Evolutionary conservation across 1,284 basidiomycete species (phyloP).

Genomic region (Apiotrichum sp.): DNA sequence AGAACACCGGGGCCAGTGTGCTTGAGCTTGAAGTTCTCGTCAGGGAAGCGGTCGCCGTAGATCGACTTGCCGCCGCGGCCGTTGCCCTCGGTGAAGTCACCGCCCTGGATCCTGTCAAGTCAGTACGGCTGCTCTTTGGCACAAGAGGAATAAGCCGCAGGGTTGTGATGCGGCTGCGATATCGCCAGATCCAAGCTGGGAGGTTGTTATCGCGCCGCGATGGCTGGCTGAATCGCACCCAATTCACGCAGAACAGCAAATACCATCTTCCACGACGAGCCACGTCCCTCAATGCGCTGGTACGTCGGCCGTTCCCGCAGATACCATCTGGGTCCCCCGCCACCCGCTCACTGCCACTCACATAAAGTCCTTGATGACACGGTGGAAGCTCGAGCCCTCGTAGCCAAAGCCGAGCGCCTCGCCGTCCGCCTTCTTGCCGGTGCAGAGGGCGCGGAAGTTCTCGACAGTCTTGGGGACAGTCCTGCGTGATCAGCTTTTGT

Average conservation of each 20-base stretch:
- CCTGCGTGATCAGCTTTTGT: constrained; percentile 47
- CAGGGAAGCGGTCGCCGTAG: constrained; percentile 56
- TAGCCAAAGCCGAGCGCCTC: constrained; percentile 64
- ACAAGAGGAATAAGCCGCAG: too few species aligned
- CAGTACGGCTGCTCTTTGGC: not conserved
- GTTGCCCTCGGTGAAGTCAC: constrained; percentile 63
- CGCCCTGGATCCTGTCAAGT: constrained; percentile 56
- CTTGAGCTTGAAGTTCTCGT: constrained; percentile 83
- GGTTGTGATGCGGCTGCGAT: too few species aligned
- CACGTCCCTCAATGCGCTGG: too few species aligned
- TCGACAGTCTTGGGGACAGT: constrained; percentile 70
- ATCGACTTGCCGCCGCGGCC: constrained; percentile 59
- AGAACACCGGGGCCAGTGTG: constrained; percentile 78
- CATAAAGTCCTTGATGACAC: constrained; percentile 67
- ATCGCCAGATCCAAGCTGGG: too few species aligned
- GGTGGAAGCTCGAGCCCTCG: constrained; percentile 64
- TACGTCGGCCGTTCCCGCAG: too few species aligned
- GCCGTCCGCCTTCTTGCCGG: constrained; percentile 73
- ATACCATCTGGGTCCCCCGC: too few species aligned
- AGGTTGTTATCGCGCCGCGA: too few species aligned
- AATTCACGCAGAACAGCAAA: too few species aligned
- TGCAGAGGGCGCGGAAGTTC: constrained; percentile 63
- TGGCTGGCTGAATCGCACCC: too few species aligned
- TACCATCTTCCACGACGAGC: too few species aligned
- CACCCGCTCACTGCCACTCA: constrained; percentile 27